Evolutionary conservation across 176 grass and related monocot species (phyloP).

Genomic region (Oryza meyeriana): DNA sequence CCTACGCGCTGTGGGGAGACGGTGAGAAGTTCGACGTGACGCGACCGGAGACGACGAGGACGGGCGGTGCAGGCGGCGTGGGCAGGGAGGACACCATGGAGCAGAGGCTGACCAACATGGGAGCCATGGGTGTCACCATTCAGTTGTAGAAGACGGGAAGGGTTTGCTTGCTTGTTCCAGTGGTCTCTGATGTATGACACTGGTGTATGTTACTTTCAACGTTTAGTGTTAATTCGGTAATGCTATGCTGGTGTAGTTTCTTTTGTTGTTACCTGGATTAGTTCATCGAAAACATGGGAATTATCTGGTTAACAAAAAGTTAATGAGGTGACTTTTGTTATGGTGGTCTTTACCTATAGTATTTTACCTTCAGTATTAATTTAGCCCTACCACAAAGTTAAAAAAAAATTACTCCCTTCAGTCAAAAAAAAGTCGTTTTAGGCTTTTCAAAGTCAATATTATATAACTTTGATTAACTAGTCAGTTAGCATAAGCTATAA

Average conservation of each 20-base stretch:
- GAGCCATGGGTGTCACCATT: conserved; percentile 57
- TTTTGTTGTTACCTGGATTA: not conserved
- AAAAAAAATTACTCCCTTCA: too few relatives aligned
- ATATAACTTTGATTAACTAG: too few relatives aligned
- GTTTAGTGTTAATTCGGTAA: not conserved
- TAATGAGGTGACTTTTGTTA: not conserved
- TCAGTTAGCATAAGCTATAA: too few relatives aligned
- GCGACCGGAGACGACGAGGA: conserved; percentile 39
- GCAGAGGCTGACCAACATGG: conserved; percentile 28
- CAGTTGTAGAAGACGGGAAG: conserved; percentile 38
- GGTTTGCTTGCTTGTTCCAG: not conserved
- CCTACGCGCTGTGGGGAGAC: conserved; percentile 73
- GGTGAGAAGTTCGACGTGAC: conserved; percentile 63
- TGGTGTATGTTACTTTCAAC: not conserved
- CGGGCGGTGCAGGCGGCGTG: not conserved
- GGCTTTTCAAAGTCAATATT: too few relatives aligned
- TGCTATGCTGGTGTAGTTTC: not conserved
- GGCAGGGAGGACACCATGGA: conserved; percentile 33
- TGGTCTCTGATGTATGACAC: not conserved
- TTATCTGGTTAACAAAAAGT: not conserved
- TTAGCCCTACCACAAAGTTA: too few relatives aligned
- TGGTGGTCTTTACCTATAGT: too few relatives aligned
- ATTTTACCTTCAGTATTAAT: too few relatives aligned
- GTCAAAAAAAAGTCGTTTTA: too few relatives aligned
- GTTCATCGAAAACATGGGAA: not conserved